A percentile compares a stretch with the other conserved stretches of the same genome.
Evolutionary conservation across 2,329 filamentous ascomycete species (phyloP).

Genomic region (Zymoseptoria pseudotritici): DNA sequence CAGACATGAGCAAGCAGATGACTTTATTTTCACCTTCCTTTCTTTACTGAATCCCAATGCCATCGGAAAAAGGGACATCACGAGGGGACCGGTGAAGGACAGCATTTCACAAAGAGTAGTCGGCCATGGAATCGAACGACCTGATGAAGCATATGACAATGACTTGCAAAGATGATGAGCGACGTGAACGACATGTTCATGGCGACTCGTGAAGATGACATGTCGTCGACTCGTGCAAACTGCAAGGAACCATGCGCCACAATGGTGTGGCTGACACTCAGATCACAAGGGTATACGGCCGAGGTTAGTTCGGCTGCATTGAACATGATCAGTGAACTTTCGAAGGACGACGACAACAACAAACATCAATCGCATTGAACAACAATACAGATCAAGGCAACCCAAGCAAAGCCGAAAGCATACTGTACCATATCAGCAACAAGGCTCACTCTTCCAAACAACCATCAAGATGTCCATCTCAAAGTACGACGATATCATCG

Average conservation of each 20-base stretch:
- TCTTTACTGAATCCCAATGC: no score
- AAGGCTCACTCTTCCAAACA: not conserved
- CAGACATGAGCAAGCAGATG: no score
- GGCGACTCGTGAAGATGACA: not conserved
- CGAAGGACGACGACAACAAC: not conserved
- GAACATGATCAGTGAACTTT: not conserved
- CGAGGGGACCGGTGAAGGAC: not conserved
- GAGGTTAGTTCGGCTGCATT: not conserved
- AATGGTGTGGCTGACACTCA: not conserved
- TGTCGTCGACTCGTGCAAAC: not conserved
- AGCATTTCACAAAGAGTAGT: not conserved
- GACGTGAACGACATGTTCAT: not conserved
- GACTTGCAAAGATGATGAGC: not conserved
- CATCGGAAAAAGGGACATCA: no score
- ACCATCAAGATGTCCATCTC: not conserved
- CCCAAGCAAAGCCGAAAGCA: no score
- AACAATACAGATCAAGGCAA: not conserved
- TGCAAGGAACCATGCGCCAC: not conserved
- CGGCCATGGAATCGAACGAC: not conserved
- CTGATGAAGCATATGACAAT: not conserved
- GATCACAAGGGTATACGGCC: not conserved
- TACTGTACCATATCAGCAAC: no score
- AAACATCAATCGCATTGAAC: not conserved
- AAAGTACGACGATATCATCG: slow-evolving; percentile 20
- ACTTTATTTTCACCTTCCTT: no score